phyloP scores from a whole-genome alignment of 2,329 filamentous ascomycete genomes.

The Tetracladium maxilliforme region DNA sequence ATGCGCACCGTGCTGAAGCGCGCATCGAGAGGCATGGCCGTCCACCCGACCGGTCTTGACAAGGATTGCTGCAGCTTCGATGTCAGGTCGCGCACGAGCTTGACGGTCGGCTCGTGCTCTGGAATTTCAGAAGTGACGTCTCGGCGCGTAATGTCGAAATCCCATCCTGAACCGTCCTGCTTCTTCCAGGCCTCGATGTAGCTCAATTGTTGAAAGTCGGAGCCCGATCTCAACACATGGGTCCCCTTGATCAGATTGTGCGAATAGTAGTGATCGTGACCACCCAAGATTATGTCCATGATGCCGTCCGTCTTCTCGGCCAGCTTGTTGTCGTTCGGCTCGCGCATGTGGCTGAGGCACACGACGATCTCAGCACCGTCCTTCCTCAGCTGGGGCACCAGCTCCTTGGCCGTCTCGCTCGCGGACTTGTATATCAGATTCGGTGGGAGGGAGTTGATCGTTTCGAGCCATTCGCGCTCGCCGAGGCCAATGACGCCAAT shows the following conservation, averaged over 20 bases:
- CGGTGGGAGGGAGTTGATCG: slow-evolving; percentile 75
- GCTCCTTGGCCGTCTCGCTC: slow-evolving; percentile 56
- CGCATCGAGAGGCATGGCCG: too few relatives aligned
- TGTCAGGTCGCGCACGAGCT: too few relatives aligned
- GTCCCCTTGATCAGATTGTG: slow-evolving; percentile 65
- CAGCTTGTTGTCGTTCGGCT: slow-evolving; percentile 81
- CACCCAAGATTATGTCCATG: slow-evolving; percentile 76
- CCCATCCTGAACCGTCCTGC: too few relatives aligned
- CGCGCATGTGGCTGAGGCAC: slow-evolving; percentile 71
- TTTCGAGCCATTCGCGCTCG: slow-evolving; percentile 79
- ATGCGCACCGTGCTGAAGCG: too few relatives aligned
- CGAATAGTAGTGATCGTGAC: slow-evolving; percentile 80
- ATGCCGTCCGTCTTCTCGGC: slow-evolving; percentile 58
- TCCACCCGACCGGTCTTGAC: too few relatives aligned
- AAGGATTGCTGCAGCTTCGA: too few relatives aligned
- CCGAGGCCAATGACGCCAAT: slow-evolving; percentile 75
- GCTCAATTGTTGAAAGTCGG: slow-evolving; percentile 84
- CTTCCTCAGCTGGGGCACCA: slow-evolving; percentile 57
- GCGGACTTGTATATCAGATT: slow-evolving; percentile 72
- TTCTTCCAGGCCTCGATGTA: slow-evolving; percentile 85
- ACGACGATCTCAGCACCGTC: slow-evolving; percentile 74
- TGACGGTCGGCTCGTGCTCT: too few relatives aligned
- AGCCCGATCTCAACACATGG: slow-evolving; percentile 76
- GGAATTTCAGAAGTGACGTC: too few relatives aligned
- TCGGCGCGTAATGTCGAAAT: too few relatives aligned